These are phyloP conservation scores for Amanita fuliginea DNA, from an alignment of 768 basidiomycete species.

Conservation along the genomic window DNA sequence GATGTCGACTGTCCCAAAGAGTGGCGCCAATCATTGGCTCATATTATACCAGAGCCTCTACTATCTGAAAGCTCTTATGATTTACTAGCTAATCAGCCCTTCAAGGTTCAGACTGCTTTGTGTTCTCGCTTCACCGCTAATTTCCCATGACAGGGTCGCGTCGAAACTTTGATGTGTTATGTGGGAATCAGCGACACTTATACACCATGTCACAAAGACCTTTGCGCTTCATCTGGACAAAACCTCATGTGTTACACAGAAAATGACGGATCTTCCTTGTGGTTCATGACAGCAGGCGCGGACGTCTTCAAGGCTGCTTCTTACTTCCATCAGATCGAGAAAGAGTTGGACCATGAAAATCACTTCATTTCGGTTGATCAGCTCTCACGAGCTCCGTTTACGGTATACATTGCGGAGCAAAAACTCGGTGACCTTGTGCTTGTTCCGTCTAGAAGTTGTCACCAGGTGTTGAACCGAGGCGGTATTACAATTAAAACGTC, in stretches of 20 bases:
- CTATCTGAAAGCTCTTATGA: slow-evolving; percentile 46
- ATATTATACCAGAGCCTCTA: slow-evolving; percentile 37
- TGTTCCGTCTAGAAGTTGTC: slow-evolving; percentile 72
- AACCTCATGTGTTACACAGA: slow-evolving; percentile 83
- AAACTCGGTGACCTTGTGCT: slow-evolving; percentile 68
- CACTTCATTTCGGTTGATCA: slow-evolving; percentile 55
- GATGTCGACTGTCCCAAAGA: slow-evolving; percentile 56
- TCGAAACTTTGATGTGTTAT: slow-evolving; percentile 83
- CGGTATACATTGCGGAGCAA: slow-evolving; percentile 63
- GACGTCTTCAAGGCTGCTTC: slow-evolving; percentile 40
- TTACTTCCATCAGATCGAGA: slow-evolving; percentile 46
- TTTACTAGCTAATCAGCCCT: slow-evolving; percentile 36
- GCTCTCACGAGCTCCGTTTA: slow-evolving; percentile 54
- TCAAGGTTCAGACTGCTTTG: slow-evolving; percentile 27
- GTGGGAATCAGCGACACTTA: slow-evolving; percentile 74
- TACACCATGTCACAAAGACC: slow-evolving; percentile 79
- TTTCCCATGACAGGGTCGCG: slow-evolving; percentile 29
- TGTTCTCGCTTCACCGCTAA: not conserved
- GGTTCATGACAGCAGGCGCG: slow-evolving; percentile 74
- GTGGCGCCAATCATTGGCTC: slow-evolving; percentile 56
- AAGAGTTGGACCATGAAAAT: slow-evolving; percentile 67
- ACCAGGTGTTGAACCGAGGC: slow-evolving; percentile 75
- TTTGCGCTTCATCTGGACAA: slow-evolving; percentile 76
- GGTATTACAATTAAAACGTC: slow-evolving; percentile 77
- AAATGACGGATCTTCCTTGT: slow-evolving; percentile 60